Conservation (phyloP, 2,329 filamentous ascomycete genomes). For the Fusarium sp. region DNA sequence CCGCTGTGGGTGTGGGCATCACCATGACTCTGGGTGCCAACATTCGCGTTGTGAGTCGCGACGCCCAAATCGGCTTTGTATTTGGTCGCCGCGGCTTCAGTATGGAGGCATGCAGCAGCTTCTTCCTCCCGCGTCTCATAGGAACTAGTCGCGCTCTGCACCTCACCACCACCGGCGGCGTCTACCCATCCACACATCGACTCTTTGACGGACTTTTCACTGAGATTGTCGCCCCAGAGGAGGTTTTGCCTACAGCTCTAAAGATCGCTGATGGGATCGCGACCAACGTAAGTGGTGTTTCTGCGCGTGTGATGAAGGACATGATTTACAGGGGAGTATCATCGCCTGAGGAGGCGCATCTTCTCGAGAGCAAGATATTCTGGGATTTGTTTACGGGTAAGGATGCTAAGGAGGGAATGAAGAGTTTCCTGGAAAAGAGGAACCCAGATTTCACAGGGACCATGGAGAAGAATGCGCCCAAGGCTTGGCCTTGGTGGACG, state of each 20-base stretch:
- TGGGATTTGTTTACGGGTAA: constrained; percentile 68
- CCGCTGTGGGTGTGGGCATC: constrained; percentile 71
- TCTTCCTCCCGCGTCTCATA: constrained; percentile 78
- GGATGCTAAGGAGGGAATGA: constrained; percentile 76
- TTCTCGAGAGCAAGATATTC: constrained; percentile 76
- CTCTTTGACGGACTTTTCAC: constrained; percentile 74
- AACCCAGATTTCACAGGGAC: constrained; percentile 71
- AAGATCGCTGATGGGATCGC: constrained; percentile 76
- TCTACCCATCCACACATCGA: constrained; percentile 65
- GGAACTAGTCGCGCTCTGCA: constrained; percentile 74
- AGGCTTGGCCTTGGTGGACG: constrained; percentile 77
- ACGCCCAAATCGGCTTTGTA: constrained; percentile 79
- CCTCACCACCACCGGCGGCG: constrained; percentile 75
- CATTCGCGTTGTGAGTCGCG: constrained; percentile 65
- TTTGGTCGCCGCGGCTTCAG: constrained; percentile 78
- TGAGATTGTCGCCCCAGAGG: constrained; percentile 70
- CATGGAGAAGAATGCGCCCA: constrained; percentile 70
- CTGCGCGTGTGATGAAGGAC: constrained; percentile 76
- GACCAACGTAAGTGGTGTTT: constrained; percentile 73
- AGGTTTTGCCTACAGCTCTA: constrained; percentile 74
- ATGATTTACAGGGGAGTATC: constrained; percentile 73
- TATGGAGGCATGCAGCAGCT: constrained; percentile 79
- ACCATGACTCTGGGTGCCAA: constrained; percentile 71
- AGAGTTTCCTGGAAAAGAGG: constrained; percentile 78
- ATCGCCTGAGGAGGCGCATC: constrained; percentile 76